These are phyloP conservation scores for Clarireedia monteithiana DNA, from an alignment of 2,329 filamentous ascomycete genomes.

Conservation along the genomic window DNA sequence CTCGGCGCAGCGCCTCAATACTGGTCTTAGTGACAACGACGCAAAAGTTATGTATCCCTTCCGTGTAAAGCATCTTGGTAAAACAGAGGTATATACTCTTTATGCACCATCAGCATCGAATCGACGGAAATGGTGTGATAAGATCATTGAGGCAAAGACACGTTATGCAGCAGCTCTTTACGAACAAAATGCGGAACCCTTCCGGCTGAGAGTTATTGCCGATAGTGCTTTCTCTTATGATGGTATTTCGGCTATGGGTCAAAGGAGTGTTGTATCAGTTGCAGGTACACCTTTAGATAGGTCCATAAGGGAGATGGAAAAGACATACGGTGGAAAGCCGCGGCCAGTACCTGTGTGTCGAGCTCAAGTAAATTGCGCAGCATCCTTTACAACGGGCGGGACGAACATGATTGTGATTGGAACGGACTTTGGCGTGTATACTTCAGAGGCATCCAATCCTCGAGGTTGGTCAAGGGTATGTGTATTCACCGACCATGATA, in stretches of 20 bases:
- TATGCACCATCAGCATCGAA: constrained; percentile 72
- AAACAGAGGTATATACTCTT: constrained; percentile 77
- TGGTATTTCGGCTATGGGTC: constrained; percentile 47
- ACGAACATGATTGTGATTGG: constrained; percentile 88
- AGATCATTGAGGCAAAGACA: constrained; percentile 92
- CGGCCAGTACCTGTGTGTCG: constrained; percentile 73
- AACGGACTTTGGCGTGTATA: constrained; percentile 89
- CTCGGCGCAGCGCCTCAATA: constrained; percentile 37
- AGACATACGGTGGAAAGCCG: constrained; percentile 61
- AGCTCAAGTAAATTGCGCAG: constrained; percentile 85
- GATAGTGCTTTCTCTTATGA: constrained; percentile 88
- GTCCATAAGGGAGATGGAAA: constrained; percentile 82
- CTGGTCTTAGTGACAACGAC: constrained; percentile 40
- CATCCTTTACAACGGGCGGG: constrained; percentile 76
- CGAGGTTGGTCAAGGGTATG: constrained; percentile 83
- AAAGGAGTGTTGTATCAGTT: constrained; percentile 63
- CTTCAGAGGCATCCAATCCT: constrained; percentile 81
- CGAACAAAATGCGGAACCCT: constrained; percentile 92
- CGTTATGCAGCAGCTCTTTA: constrained; percentile 82
- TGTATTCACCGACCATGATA: constrained; percentile 12
- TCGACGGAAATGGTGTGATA: constrained; percentile 82
- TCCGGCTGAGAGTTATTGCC: constrained; percentile 83
- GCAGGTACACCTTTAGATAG: constrained; percentile 86
- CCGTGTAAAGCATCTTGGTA: constrained; percentile 88
- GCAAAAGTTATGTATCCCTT: constrained; percentile 70